Percentiles rank a stretch among this genome's conserved stretches.
These are phyloP conservation scores for Nemania serpens DNA, from an alignment of 2,329 filamentous ascomycete species.

Conservation along the genomic window DNA sequence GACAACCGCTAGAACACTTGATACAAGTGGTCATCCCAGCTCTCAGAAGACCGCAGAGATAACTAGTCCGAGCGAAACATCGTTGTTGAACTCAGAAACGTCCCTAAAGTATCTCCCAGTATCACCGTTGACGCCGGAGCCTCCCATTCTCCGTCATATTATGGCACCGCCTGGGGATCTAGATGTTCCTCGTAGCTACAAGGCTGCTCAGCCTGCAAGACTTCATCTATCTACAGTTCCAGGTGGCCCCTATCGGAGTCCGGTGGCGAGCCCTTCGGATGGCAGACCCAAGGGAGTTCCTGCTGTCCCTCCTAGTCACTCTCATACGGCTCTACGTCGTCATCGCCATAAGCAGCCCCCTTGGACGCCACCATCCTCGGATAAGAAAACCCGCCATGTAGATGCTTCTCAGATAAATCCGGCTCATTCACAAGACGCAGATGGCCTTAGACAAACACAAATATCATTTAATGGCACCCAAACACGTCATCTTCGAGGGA, in stretches of 20 bases:
- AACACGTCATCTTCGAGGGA: conserved; percentile 15
- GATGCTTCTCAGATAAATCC: conserved; percentile 1
- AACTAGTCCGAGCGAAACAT: conserved; percentile 31
- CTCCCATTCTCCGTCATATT: conserved; percentile 37
- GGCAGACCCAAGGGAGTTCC: conserved; percentile 2
- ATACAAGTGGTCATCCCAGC: conserved; percentile 36
- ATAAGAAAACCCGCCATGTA: conserved; percentile 13
- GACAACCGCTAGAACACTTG: not conserved
- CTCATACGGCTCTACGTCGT: conserved; percentile 13
- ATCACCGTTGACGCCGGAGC: conserved; percentile 32
- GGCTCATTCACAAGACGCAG: not conserved
- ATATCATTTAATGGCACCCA: conserved; percentile 33
- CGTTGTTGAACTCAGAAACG: not conserved
- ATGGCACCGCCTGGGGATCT: conserved; percentile 39
- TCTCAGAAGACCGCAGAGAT: conserved; percentile 49
- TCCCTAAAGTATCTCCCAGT: not conserved
- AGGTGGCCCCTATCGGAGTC: conserved; percentile 35
- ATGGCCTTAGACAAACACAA: conserved; percentile 34
- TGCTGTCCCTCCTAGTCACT: not conserved
- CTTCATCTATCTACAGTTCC: conserved; percentile 18
- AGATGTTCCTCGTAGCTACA: conserved; percentile 32
- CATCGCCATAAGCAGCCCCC: conserved; percentile 29
- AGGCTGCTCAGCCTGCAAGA: conserved; percentile 11
- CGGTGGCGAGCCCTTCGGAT: conserved; percentile 32
- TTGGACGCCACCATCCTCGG: conserved; percentile 41